Base-by-base conservation (phyloP, 495 filamentous ascomycete species). In the Penicillium dipodomyicola region DNA sequence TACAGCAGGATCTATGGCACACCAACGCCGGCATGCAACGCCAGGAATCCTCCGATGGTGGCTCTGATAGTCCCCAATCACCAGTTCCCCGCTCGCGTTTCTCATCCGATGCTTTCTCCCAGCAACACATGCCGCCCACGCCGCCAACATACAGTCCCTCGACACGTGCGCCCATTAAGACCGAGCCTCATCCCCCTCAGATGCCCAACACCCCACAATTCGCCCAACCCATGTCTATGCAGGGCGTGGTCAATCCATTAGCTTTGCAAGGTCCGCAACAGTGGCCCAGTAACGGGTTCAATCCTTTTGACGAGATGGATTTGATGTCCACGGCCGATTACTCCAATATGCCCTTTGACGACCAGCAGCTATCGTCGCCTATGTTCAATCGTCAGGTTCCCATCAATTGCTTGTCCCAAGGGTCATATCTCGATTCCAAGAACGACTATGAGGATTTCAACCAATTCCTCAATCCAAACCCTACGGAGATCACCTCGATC, bases 1-100 rank as follows among this genome's bases (percentile, higher is more conserved):
- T 87, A 68, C 84, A 84, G 59, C 79, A 79, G 37, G 75, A 77
- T 7, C 66, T 87, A 27, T 77, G 80, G 63, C 75, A 73, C 35
- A 72, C 70, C 33, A 79, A 79, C 40, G 72, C 78, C 40, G 70
- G 73, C 35, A 79, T 81, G 65, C 74, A 78, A 29, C 72, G 80
- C 37, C 73, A 82, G 61, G 79, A 79, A 23, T 86, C 82, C 2
- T 74, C 79, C 41, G 76, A 77, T 46, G 65, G 69, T 39, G 77
- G 77, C 65, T 81, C 82, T 15, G 81, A 84, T 19, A 79, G 75
- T 23, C 73, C 77, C 14, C 78, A 82, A 30, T 79, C 74, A 43
- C 71, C 81, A 45, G 48, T 68, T 8, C 54, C 67, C 5, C 65
- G 67, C 12, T 56, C 74, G 8, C 71, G 67, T 17, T 74, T 70